Percentiles rank a stretch among this genome's conserved stretches.
Conservation (phyloP, 1,284 basidiomycete species). For the Rhodotorula sp. region DNA sequence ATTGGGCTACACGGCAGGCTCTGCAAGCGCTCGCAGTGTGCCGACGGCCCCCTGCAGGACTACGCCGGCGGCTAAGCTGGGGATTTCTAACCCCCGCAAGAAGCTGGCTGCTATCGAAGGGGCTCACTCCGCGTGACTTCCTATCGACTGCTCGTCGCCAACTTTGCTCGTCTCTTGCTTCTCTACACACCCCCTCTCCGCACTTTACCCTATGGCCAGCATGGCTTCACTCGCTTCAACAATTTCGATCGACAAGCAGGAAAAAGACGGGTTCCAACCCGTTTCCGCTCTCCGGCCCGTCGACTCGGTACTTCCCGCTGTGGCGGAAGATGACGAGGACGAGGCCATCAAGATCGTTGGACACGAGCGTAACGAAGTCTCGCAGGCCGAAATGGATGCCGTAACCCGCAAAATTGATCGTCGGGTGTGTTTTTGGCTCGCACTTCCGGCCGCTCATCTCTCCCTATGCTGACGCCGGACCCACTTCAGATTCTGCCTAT, state of each 20-base stretch:
- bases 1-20: too few relatives aligned
- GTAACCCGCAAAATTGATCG: conserved; percentile 59
- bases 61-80: too few relatives aligned
- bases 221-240: background rate
- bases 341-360: conserved; percentile 21
- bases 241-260: background rate
- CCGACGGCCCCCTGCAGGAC: too few relatives aligned
- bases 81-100: too few relatives aligned
- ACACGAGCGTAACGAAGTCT: conserved; percentile 12
- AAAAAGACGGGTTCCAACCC: background rate
- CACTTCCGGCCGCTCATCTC: conserved; percentile 66
- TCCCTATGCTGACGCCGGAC: conserved; percentile 48
- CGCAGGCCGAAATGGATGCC: conserved; percentile 17
- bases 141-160: background rate
- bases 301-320: background rate
- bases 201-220: too few relatives aligned
- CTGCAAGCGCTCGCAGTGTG: too few relatives aligned
- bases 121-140: background rate
- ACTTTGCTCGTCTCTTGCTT: background rate
- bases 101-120: background rate
- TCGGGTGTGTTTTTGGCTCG: conserved; percentile 51
- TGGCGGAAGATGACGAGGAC: conserved; percentile 23
- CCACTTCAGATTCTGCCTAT: background rate
- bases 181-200: background rate
- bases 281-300: background rate